These are phyloP conservation scores for Tricholoma bakamatsutake DNA, from an alignment of 768 basidiomycete genomes.

Conservation along the genomic window DNA sequence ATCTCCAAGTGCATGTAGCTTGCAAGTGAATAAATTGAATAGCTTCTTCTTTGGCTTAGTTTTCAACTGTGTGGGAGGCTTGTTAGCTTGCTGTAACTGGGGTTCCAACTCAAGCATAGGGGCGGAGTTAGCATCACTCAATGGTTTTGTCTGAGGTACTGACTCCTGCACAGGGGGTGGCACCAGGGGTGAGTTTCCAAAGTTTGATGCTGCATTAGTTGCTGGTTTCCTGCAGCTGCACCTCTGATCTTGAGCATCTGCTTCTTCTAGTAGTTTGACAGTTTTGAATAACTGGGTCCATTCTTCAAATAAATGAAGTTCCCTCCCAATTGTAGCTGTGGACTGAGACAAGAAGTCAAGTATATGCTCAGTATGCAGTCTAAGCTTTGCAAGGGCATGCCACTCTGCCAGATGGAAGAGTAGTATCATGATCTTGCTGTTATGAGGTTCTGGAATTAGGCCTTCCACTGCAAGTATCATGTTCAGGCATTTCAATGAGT, in stretches of 20 bases:
- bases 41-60: background rate
- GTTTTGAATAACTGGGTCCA: background rate
- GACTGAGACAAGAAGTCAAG: background rate
- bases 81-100: background rate
- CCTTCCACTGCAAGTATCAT: too few relatives aligned
- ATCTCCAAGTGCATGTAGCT: background rate
- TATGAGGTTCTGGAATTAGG: too few relatives aligned
- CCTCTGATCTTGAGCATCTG: background rate
- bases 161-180: background rate
- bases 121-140: background rate
- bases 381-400: too few relatives aligned
- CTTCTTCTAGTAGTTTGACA: background rate
- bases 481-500: background rate
- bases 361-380: background rate
- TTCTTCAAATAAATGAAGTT: background rate
- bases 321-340: too few relatives aligned
- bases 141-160: background rate
- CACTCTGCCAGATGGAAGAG: too few relatives aligned
- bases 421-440: too few relatives aligned
- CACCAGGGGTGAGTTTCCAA: background rate
- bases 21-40: background rate
- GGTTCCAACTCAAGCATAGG: background rate
- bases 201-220: background rate
- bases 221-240: background rate
- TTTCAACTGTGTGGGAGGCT: background rate